A percentile compares a stretch with the other conserved stretches of the same genome.
Evolutionary conservation across 2,329 filamentous ascomycete species (phyloP).

Genomic region (Bipolaris cookei): DNA sequence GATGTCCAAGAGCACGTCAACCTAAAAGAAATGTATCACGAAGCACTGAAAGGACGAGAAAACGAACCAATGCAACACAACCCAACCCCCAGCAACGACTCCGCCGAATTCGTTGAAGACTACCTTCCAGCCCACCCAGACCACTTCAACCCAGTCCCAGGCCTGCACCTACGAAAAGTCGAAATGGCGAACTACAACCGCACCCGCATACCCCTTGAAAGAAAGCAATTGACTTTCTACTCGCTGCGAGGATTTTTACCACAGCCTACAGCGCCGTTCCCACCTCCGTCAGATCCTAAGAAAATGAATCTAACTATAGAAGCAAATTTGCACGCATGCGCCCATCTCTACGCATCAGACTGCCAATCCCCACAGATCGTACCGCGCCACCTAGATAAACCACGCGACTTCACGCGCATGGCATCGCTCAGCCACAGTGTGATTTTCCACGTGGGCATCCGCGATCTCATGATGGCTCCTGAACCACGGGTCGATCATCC

Average conservation of each 20-base stretch:
- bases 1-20: slow-evolving; percentile 46
- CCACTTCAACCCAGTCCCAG: not conserved
- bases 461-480: slow-evolving; percentile 29
- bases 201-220: not conserved
- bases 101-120: not conserved
- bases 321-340: slow-evolving; percentile 63
- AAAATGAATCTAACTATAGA: slow-evolving; percentile 20
- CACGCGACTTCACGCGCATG: slow-evolving; percentile 38
- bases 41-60: slow-evolving; percentile 20
- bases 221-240: not conserved
- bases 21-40: slow-evolving; percentile 45
- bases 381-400: slow-evolving; percentile 51
- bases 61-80: not conserved
- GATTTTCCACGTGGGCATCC: slow-evolving; percentile 42
- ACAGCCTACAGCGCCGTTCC: not conserved
- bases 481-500: not conserved
- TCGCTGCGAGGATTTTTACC: not conserved
- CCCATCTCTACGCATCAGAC: slow-evolving; percentile 64
- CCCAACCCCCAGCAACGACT: not conserved
- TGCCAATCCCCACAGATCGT: slow-evolving; percentile 62
- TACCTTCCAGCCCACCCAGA: not conserved
- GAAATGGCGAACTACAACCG: not conserved
- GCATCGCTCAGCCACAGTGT: slow-evolving; percentile 43
- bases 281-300: not conserved
- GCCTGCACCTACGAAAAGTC: not conserved